A percentile compares a stretch with the other conserved stretches of the same genome.
These are phyloP conservation scores for Hypoxylon intermedium DNA, from an alignment of 495 filamentous ascomycete genomes.

Conservation along the genomic window DNA sequence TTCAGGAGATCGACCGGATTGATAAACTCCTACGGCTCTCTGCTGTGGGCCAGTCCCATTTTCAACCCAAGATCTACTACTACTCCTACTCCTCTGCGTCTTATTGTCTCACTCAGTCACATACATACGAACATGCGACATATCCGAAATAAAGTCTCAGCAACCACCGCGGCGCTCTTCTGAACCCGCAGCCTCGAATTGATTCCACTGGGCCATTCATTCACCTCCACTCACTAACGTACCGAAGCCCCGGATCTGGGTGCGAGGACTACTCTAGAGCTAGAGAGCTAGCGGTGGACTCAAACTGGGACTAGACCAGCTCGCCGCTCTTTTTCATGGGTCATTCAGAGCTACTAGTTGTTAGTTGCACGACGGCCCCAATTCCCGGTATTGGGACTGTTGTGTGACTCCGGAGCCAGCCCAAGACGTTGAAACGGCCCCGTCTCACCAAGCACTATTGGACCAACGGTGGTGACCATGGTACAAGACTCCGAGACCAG, in stretches of 20 bases:
- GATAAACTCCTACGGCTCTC: conserved; percentile 27
- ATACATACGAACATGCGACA: not conserved
- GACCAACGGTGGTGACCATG: conserved; percentile 27
- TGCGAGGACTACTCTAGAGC: conserved; percentile 4
- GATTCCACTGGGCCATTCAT: not conserved
- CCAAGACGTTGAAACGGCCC: conserved; percentile 16
- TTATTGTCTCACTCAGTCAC: not conserved
- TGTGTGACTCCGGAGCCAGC: conserved; percentile 24
- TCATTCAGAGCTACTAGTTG: conserved; percentile 13
- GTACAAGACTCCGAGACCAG: conserved; percentile 17
- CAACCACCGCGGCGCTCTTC: not conserved
- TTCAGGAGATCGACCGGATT: conserved; percentile 13
- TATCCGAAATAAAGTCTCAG: no score
- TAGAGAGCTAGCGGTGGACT: no score
- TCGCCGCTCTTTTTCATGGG: conserved; percentile 4
- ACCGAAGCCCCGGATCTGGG: conserved; percentile 6
- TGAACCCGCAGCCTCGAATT: not conserved
- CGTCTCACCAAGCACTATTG: conserved; percentile 15
- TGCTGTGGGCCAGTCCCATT: not conserved
- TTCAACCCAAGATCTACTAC: conserved; percentile 13
- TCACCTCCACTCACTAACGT: not conserved
- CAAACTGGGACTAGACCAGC: not conserved
- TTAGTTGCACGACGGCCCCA: conserved; percentile 26
- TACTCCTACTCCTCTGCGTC: no score
- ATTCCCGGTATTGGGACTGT: conserved; percentile 28